Base-by-base conservation (phyloP, 257 asterid genomes). In the Lantana camara region DNA sequence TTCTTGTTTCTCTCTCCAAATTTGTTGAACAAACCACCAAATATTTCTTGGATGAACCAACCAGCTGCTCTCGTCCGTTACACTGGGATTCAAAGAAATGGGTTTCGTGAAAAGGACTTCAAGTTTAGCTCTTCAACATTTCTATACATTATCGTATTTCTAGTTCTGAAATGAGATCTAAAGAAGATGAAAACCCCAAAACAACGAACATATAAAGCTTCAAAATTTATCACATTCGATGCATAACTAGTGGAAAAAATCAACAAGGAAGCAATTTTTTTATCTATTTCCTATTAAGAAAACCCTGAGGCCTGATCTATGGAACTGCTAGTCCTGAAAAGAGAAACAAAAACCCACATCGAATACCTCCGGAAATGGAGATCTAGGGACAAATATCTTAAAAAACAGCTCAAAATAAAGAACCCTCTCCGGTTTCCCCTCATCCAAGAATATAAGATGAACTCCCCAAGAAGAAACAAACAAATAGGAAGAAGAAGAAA, bases 11-110 rank as follows among this genome's bases (percentile, higher is more conserved):
- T 24, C 49, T 71, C 63, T 66, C 73, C 60, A 53, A 60, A 55
- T 69, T 40, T 56, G 42, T 54, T 63, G 70, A 69, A 66, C 22
- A 68, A 60, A 65, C 54, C 57, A 75, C 53, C 78, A 73, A 77
- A 50, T 52, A 34, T 9, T 19, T 72, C 68, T 60, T 62, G 73
- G 58, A 62, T 20, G 23, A 63, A 54, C 19, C 74, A 73, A 73
- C 52, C 24, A 60, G 72, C 64, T 2, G 32, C 32, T 51, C 37
- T 55, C 32, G 32, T 27, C 32, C 32, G 32, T 27, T 27, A 27
- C 32, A 20, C 22, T 5, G 59, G 38, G 10, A n/a, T n/a, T n/a
- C n/a, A n/a, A n/a, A n/a, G 9, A 20, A 56, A 19, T 42, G 3
- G 14, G 22, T 2, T 2, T 35, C 8, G 40, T 7, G 40, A 35